phyloP scores from a whole-genome alignment of 1,139 yeast species.

The Candida glucosophila region DNA sequence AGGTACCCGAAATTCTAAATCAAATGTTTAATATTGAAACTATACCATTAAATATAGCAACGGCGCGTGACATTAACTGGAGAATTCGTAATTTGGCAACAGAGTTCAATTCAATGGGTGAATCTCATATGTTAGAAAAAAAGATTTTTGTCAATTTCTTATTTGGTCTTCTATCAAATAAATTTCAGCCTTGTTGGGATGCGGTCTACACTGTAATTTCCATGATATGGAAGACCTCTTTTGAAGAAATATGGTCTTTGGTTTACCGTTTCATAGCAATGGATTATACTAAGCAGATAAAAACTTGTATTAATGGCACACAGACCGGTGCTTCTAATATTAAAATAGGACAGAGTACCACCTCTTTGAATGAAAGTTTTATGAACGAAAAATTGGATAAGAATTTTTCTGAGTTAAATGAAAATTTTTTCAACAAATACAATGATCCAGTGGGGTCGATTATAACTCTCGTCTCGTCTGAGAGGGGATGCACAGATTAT shows the following conservation, averaged over 20 bases:
- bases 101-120: conserved; percentile 33
- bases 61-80: conserved; percentile 67
- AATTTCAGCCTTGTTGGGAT: conserved; percentile 82
- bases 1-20: conserved; percentile 22
- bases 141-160: conserved; percentile 45
- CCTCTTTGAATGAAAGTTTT: conserved; percentile 1
- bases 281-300: conserved; percentile 13
- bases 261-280: conserved; percentile 31
- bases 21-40: conserved; percentile 58
- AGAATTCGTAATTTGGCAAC: conserved; percentile 58
- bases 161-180: conserved; percentile 67
- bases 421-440: conserved; percentile 14
- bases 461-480: too few species aligned
- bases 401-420: conserved; percentile 16
- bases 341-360: not conserved
- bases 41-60: conserved; percentile 59
- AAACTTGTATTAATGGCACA: not conserved
- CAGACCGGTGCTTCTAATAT: too few species aligned
- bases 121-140: conserved; percentile 24
- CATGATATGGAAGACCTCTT: conserved; percentile 32
- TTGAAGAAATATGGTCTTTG: conserved; percentile 49
- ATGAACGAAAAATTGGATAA: conserved; percentile 17
- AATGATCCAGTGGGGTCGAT: not conserved
- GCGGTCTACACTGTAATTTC: conserved; percentile 60
- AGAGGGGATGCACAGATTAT: too few species aligned